Conservation (phyloP, 805 yeast genomes). For the Wickerhamiella azymoides region DNA sequence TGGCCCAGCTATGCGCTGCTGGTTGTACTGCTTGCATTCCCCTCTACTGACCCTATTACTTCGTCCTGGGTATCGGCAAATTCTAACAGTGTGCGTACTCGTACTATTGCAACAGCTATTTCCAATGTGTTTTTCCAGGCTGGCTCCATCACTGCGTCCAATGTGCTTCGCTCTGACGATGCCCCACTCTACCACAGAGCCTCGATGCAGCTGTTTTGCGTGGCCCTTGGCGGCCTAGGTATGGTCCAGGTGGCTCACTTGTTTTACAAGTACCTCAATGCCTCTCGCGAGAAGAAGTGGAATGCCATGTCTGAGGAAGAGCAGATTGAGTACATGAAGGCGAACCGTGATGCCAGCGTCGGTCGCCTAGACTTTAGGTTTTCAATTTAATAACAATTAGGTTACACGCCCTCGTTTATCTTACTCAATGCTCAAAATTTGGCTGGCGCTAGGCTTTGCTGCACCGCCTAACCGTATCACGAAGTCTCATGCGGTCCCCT, state of each 20-base stretch:
- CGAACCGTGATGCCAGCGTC: slow-evolving; percentile 40
- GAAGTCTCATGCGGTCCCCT: too few relatives aligned
- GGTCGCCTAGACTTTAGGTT: slow-evolving; percentile 40
- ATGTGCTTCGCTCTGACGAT: slow-evolving; percentile 37
- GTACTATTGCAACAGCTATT: slow-evolving; percentile 41
- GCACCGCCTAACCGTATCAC: too few relatives aligned
- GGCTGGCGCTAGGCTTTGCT: background rate
- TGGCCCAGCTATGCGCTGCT: slow-evolving; percentile 20
- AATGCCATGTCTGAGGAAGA: slow-evolving; percentile 35
- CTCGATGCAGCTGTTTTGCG: slow-evolving; percentile 24
- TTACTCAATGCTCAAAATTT: background rate
- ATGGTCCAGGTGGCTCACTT: slow-evolving; percentile 11
- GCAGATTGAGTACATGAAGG: slow-evolving; percentile 32
- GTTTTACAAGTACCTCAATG: slow-evolving; percentile 24
- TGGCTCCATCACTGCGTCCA: slow-evolving; percentile 33
- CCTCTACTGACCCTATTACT: slow-evolving; percentile 33
- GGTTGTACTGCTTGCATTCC: slow-evolving; percentile 16
- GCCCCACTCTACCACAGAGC: slow-evolving; percentile 32
- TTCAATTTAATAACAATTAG: slow-evolving; percentile 8
- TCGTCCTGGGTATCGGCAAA: slow-evolving; percentile 40
- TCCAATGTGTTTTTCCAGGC: slow-evolving; percentile 42
- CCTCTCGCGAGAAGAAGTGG: slow-evolving; percentile 35
- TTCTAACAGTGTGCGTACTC: slow-evolving; percentile 36
- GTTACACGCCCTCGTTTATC: background rate
- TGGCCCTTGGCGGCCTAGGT: background rate